Evolutionary conservation across 306 rosid species (phyloP).

Genomic region (Luffa acutangula): DNA sequence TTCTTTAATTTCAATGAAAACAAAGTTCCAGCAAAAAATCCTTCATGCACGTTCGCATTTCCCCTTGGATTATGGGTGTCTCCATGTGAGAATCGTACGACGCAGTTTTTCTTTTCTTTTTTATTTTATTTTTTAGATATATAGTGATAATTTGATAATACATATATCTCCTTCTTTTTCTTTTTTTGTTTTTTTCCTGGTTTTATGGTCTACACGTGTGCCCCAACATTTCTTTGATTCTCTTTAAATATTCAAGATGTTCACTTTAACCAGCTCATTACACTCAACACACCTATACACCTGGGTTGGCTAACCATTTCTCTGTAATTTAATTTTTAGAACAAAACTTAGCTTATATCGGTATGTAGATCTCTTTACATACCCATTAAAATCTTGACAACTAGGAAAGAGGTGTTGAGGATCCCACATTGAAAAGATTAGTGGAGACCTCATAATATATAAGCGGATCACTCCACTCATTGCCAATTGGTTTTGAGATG

Average conservation of each 20-base stretch:
- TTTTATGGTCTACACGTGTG: constrained; percentile 38
- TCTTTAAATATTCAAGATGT: background rate
- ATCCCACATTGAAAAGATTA: too few relatives aligned
- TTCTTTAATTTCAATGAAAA: background rate
- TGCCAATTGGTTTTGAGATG: too few relatives aligned
- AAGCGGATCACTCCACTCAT: too few relatives aligned
- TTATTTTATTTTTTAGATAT: background rate
- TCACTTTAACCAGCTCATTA: constrained; percentile 29
- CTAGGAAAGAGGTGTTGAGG: too few relatives aligned
- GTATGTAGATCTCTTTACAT: too few relatives aligned
- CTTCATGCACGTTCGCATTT: constrained; percentile 43
- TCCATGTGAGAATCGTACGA: constrained; percentile 57
- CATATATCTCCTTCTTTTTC: background rate
- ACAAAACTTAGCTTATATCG: too few relatives aligned
- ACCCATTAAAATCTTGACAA: too few relatives aligned
- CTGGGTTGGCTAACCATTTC: background rate
- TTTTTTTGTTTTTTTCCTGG: background rate
- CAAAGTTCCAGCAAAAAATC: constrained; percentile 24
- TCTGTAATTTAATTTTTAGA: background rate
- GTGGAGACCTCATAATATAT: too few relatives aligned
- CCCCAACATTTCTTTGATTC: constrained; percentile 1
- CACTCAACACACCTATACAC: background rate
- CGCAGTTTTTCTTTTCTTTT: constrained; percentile 15
- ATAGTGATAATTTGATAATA: background rate
- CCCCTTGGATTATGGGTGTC: constrained; percentile 26